These are phyloP conservation scores for Echinosophora koreensis DNA, from an alignment of 306 rosid genomes.

Conservation along the genomic window DNA sequence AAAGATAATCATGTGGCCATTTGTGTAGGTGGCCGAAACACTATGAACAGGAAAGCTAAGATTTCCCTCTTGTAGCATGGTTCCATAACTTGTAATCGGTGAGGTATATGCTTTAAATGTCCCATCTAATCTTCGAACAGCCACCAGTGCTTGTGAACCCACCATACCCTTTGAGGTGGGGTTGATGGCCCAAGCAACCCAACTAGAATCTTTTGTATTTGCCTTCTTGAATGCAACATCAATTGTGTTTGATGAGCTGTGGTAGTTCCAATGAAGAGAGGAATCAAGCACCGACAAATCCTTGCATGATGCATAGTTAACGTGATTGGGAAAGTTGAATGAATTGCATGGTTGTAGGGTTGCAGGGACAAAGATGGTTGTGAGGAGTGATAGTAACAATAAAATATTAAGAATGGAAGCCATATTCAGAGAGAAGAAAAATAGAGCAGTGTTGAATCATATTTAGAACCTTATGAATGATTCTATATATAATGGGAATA, in stretches of 20 bases:
- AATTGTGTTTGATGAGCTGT: neutral
- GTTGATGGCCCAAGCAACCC: slow-evolving; percentile 64
- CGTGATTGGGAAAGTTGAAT: slow-evolving; percentile 8
- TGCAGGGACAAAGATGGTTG: neutral
- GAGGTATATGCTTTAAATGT: slow-evolving; percentile 41
- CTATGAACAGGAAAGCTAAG: slow-evolving; percentile 43
- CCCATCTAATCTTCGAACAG: slow-evolving; percentile 33
- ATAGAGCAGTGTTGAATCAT: too few relatives aligned
- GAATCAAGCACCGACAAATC: slow-evolving; percentile 46
- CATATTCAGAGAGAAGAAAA: neutral
- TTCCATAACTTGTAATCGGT: slow-evolving; percentile 4
- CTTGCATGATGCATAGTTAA: slow-evolving; percentile 34
- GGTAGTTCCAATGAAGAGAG: slow-evolving; percentile 49
- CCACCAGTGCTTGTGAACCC: slow-evolving; percentile 51
- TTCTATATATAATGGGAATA: too few relatives aligned
- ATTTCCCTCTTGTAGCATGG: slow-evolving; percentile 29
- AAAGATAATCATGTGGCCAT: slow-evolving; percentile 29
- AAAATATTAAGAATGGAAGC: neutral
- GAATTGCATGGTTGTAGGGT: slow-evolving; percentile 2
- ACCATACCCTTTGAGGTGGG: slow-evolving; percentile 57
- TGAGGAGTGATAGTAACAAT: neutral
- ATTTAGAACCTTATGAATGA: too few relatives aligned
- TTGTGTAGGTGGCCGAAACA: slow-evolving; percentile 1
- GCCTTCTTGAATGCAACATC: slow-evolving; percentile 51
- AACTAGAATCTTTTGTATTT: neutral